These are phyloP conservation scores for Ascochyta fabae DNA, from an alignment of 2,329 filamentous ascomycete genomes.

Conservation along the genomic window DNA sequence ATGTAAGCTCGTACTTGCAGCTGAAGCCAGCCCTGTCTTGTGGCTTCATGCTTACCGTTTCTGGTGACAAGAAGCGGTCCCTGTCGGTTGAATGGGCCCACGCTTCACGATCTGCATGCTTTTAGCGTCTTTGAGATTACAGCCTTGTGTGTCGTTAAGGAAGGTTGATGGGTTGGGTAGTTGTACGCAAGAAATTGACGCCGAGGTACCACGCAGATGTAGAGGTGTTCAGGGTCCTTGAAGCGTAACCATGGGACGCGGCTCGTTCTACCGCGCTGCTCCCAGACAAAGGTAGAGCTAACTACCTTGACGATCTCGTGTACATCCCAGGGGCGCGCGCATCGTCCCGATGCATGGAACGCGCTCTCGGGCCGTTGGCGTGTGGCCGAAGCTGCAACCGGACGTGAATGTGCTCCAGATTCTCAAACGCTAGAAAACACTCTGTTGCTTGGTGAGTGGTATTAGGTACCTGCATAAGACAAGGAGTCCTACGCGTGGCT, in stretches of 20 bases:
- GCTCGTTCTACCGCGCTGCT: background rate
- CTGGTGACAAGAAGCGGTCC: constrained; percentile 23
- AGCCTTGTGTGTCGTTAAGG: constrained; percentile 12
- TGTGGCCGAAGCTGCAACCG: constrained; percentile 7
- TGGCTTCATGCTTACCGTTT: constrained; percentile 34
- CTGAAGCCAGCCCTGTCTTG: constrained; percentile 33
- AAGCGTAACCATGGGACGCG: background rate
- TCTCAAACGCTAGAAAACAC: background rate
- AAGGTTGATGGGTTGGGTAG: constrained; percentile 2
- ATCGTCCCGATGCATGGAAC: constrained; percentile 1
- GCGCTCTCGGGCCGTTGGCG: constrained; percentile 6
- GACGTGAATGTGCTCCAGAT: background rate
- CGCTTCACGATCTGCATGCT: constrained; percentile 9
- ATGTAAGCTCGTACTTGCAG: constrained; percentile 24
- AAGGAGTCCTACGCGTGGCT: background rate
- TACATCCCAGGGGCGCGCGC: background rate
- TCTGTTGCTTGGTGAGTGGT: background rate
- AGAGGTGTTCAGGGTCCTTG: background rate
- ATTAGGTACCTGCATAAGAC: background rate
- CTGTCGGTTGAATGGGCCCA: constrained; percentile 14
- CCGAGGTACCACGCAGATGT: background rate
- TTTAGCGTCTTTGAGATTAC: constrained; percentile 5
- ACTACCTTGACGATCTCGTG: background rate
- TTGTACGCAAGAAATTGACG: constrained; percentile 1
- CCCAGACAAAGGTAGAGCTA: background rate